phyloP scores from a whole-genome alignment of 352 stramenopile genomes.

The Thraustochytrium striatum region DNA sequence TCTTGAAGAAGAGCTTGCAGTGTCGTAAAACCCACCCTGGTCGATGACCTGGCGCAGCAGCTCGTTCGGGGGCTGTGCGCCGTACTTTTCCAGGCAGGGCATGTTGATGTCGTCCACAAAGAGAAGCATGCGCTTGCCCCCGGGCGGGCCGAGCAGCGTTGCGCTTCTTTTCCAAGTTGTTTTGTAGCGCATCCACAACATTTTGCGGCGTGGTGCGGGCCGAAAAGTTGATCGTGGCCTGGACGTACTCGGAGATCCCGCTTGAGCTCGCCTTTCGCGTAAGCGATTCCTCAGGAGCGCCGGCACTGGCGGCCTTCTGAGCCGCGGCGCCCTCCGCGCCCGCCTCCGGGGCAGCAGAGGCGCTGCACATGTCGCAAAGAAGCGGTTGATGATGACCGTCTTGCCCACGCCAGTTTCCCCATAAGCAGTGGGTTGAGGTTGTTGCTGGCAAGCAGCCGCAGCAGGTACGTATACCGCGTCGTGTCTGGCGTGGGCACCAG shows the following conservation, averaged over 20 bases:
- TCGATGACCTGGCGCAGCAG: slow-evolving; percentile 83
- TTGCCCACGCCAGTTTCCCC: slow-evolving; percentile 87
- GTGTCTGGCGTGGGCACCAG: slow-evolving; percentile 89
- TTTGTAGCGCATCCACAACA: slow-evolving; percentile 82
- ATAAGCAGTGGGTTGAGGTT: slow-evolving; percentile 78
- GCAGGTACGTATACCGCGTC: slow-evolving; percentile 83
- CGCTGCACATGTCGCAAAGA: slow-evolving; percentile 72
- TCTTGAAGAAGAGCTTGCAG: slow-evolving; percentile 87
- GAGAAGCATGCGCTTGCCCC: slow-evolving; percentile 84
- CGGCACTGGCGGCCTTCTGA: slow-evolving; percentile 69
- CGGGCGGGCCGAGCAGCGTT: slow-evolving; percentile 84
- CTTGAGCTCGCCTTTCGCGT: slow-evolving; percentile 52
- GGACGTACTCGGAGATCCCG: slow-evolving; percentile 68
- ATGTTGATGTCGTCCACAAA: slow-evolving; percentile 90
- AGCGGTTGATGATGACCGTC: slow-evolving; percentile 80
- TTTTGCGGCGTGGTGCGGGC: slow-evolving; percentile 86
- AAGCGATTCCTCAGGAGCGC: slow-evolving; percentile 68
- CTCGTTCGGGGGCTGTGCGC: slow-evolving; percentile 82
- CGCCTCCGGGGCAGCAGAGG: slow-evolving; percentile 63
- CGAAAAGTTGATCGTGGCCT: slow-evolving; percentile 83
- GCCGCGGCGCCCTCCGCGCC: slow-evolving; percentile 71
- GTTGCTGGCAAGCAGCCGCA: slow-evolving; percentile 71
- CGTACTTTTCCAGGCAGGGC: slow-evolving; percentile 83
- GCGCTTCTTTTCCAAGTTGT: slow-evolving; percentile 87
- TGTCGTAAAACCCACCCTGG: slow-evolving; percentile 81